Evolutionary conservation across 1,139 yeast genomes (phyloP).

Genomic region (Nakaseomyces bracarensis): DNA sequence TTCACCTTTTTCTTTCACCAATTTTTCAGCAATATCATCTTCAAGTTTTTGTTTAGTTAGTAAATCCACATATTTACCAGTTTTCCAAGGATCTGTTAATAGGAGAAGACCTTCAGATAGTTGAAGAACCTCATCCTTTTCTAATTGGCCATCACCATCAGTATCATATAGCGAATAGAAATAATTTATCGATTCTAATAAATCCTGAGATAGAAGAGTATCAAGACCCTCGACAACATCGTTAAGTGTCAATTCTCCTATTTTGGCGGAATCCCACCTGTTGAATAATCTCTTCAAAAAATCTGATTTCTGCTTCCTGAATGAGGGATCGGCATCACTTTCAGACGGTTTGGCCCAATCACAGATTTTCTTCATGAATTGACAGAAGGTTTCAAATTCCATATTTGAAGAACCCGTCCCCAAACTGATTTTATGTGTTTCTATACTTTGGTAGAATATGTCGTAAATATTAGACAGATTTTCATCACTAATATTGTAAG

Average conservation of each 20-base stretch:
- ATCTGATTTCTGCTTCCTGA: constrained; percentile 29
- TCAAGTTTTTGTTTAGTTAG: constrained; percentile 57
- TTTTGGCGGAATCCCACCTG: constrained; percentile 56
- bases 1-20: constrained; percentile 34
- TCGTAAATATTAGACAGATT: constrained; percentile 72
- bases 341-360: constrained; percentile 57
- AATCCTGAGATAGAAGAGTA: constrained; percentile 57
- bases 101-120: constrained; percentile 81
- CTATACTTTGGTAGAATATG: constrained; percentile 71
- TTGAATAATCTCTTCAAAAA: constrained; percentile 58
- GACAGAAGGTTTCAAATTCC: constrained; percentile 63
- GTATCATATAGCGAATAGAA: constrained; percentile 70
- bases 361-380: constrained; percentile 71
- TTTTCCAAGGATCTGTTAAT: constrained; percentile 77
- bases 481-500: constrained; percentile 48
- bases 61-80: constrained; percentile 51
- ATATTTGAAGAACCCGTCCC: constrained; percentile 66
- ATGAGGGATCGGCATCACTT: constrained; percentile 34
- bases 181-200: constrained; percentile 70
- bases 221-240: constrained; percentile 72
- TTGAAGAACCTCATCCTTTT: constrained; percentile 70
- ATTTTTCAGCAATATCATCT: constrained; percentile 54
- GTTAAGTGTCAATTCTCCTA: constrained; percentile 53
- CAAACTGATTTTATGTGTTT: constrained; percentile 53
- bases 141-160: constrained; percentile 53